A percentile compares a stretch with the other conserved stretches of the same genome.
Evolutionary conservation across 139 green algal species (phyloP).

Genomic region (Micractinium sp.): DNA sequence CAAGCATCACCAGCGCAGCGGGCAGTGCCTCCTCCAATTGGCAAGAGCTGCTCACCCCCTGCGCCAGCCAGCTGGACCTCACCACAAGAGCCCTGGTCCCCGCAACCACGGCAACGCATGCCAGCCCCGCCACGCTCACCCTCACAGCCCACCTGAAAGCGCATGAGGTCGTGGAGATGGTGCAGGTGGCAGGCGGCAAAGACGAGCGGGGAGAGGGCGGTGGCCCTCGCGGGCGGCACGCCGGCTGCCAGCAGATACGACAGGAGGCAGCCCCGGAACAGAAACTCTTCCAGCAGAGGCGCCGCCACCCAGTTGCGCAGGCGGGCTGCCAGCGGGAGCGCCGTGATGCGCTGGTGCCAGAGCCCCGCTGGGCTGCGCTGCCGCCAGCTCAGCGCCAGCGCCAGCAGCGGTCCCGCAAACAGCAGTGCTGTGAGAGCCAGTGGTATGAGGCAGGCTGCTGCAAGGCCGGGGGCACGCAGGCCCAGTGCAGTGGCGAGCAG

Average conservation of each 20-base stretch:
- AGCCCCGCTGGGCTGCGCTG: background rate
- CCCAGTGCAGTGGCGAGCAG: constrained; percentile 43
- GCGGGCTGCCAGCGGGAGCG: background rate
- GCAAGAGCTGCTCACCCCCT: background rate
- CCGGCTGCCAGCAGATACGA: constrained; percentile 57
- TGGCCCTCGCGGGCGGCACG: background rate
- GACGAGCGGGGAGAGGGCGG: constrained; percentile 72
- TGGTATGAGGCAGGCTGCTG: constrained; percentile 27
- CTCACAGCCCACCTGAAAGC: constrained; percentile 20
- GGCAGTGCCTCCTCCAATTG: background rate
- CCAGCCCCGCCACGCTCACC: background rate
- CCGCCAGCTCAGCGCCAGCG: background rate
- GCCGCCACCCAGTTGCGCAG: constrained; percentile 60
- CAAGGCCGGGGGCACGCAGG: constrained; percentile 30
- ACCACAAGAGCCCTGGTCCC: background rate
- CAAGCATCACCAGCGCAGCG: background rate
- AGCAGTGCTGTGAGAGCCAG: constrained; percentile 55
- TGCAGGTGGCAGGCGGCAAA: constrained; percentile 86
- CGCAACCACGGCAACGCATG: background rate
- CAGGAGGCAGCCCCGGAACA: constrained; percentile 82
- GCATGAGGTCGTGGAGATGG: constrained; percentile 70
- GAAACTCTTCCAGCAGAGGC: constrained; percentile 83
- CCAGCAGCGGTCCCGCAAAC: constrained; percentile 58
- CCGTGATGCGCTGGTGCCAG: background rate
- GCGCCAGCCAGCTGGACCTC: background rate